A percentile compares a stretch with the other conserved stretches of the same genome.
These are phyloP conservation scores for Mortierella polycephala DNA, from an alignment of 371 early-diverging fungal genomes.

Conservation along the genomic window DNA sequence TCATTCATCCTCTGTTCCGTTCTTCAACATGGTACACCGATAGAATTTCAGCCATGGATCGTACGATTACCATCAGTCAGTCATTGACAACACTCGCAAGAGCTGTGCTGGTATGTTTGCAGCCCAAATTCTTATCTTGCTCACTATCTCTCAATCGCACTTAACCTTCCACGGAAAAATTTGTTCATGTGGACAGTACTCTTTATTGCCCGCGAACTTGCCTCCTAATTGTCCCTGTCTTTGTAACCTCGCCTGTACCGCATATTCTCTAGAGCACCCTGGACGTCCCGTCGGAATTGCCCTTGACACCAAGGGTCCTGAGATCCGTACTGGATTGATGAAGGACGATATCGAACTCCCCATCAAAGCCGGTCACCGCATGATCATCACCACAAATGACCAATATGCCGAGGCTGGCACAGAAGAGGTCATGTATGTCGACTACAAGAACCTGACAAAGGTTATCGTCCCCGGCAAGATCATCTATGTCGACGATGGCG, in stretches of 20 bases:
- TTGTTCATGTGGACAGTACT: no score
- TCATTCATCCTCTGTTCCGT: no score
- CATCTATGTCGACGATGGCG: slow-evolving; percentile 90
- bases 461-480: slow-evolving; percentile 83
- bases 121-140: no score
- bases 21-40: no score
- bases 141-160: no score
- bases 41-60: no score
- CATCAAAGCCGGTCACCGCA: slow-evolving; percentile 76
- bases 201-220: no score
- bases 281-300: slow-evolving; percentile 86
- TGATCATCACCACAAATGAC: slow-evolving; percentile 86
- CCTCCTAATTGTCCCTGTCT: no score
- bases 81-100: slow-evolving; percentile 81
- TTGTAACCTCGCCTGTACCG: no score
- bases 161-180: background rate
- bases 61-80: slow-evolving; percentile 93
- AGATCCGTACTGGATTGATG: slow-evolving; percentile 85
- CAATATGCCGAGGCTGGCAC: slow-evolving; percentile 70
- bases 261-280: slow-evolving; percentile 66
- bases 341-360: slow-evolving; percentile 69
- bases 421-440: slow-evolving; percentile 80
- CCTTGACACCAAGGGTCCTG: slow-evolving; percentile 88
- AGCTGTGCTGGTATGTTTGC: slow-evolving; percentile 39
- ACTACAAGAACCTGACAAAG: slow-evolving; percentile 87